Percentiles rank a stretch among this genome's conserved stretches.
These are phyloP conservation scores for Tylopilus sp. DNA, from an alignment of 768 basidiomycete species.

Conservation along the genomic window DNA sequence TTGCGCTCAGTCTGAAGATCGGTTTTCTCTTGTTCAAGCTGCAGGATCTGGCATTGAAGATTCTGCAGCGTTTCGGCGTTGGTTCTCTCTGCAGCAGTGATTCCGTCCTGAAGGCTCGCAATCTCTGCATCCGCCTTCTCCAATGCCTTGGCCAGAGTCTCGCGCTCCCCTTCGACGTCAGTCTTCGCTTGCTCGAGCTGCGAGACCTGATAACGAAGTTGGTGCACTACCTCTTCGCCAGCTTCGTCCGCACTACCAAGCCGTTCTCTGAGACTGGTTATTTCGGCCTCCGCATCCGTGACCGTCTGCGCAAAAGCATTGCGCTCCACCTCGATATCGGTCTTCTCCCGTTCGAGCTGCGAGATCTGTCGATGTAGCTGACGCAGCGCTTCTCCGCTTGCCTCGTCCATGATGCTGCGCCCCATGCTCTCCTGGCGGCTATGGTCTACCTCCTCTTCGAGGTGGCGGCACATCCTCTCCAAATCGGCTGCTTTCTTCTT, in stretches of 20 bases:
- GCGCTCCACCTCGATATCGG: conserved; percentile 46
- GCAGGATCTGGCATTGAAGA: conserved; percentile 72
- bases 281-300: conserved; percentile 55
- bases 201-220: conserved; percentile 72
- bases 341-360: conserved; percentile 66
- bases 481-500: conserved; percentile 77
- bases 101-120: not conserved
- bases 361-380: conserved; percentile 79
- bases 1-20: conserved; percentile 35
- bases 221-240: conserved; percentile 65
- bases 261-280: conserved; percentile 59
- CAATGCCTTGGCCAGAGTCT: conserved; percentile 25
- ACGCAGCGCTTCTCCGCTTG: conserved; percentile 73
- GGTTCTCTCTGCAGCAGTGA: conserved; percentile 47
- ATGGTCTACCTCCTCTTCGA: conserved; percentile 87
- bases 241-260: conserved; percentile 70
- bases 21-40: conserved; percentile 58
- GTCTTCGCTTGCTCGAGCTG: conserved; percentile 63
- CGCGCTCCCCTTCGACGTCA: conserved; percentile 46
- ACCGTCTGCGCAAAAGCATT: conserved; percentile 29
- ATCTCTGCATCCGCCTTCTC: not conserved
- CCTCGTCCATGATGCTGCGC: conserved; percentile 79
- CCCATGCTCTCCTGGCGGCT: conserved; percentile 80
- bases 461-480: conserved; percentile 58
- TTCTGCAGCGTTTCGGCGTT: conserved; percentile 70